A percentile compares a stretch with the other conserved stretches of the same genome.
Evolutionary conservation across 1,284 basidiomycete genomes (phyloP).

Genomic region (Bothia castanella): DNA sequence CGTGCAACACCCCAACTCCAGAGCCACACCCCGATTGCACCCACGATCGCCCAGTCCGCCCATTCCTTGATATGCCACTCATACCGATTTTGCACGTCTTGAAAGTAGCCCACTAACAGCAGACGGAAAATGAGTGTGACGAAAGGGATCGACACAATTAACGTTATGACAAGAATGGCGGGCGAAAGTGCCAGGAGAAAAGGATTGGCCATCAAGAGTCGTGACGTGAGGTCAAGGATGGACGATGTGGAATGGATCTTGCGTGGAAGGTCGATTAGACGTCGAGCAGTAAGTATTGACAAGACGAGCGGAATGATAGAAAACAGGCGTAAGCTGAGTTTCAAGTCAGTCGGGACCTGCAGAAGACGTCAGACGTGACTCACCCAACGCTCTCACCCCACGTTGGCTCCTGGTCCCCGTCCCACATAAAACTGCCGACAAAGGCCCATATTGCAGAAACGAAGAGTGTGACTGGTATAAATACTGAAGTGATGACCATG

Average conservation of each 20-base stretch:
- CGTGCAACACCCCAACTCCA: constrained; percentile 91
- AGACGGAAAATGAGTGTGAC: constrained; percentile 80
- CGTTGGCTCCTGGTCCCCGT: constrained; percentile 61
- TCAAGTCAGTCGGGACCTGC: constrained; percentile 1
- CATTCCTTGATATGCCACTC: constrained; percentile 78
- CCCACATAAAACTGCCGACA: constrained; percentile 85
- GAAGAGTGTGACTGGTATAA: constrained; percentile 77
- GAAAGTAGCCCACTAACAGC: constrained; percentile 68
- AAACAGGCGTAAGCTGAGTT: constrained; percentile 64
- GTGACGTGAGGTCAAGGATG: constrained; percentile 77
- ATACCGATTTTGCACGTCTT: constrained; percentile 36
- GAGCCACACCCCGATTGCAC: constrained; percentile 70
- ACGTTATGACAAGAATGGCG: constrained; percentile 66
- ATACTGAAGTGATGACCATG: constrained; percentile 73
- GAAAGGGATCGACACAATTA: constrained; percentile 80
- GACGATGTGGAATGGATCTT: constrained; percentile 68
- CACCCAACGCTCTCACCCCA: constrained; percentile 82
- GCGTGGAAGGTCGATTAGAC: constrained; percentile 64
- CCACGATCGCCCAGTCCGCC: constrained; percentile 79
- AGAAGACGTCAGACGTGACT: constrained; percentile 28
- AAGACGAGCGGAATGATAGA: constrained; percentile 71
- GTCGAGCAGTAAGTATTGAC: constrained; percentile 67
- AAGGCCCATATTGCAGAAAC: constrained; percentile 86
- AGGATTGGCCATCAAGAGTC: constrained; percentile 74
- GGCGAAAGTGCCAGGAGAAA: constrained; percentile 81